phyloP scores from a whole-genome alignment of 1,139 yeast species.

The Magnusiomyces ingens region DNA sequence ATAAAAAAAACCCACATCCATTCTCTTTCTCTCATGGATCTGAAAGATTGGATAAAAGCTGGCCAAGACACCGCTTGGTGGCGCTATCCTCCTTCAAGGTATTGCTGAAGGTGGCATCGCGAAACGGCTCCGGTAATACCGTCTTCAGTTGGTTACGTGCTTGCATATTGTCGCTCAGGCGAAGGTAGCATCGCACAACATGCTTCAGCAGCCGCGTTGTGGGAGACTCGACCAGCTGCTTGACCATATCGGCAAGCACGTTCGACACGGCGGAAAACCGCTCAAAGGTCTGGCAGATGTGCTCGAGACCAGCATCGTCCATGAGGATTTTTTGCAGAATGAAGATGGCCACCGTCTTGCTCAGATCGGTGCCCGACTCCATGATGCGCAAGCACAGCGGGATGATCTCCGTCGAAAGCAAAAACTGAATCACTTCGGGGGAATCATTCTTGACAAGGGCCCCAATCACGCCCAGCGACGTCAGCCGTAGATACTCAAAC shows the following conservation, averaged over 20 bases:
- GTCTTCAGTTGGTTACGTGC: slow-evolving; percentile 84
- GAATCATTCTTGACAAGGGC: slow-evolving; percentile 95
- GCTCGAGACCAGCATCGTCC: slow-evolving; percentile 85
- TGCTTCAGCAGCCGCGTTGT: slow-evolving; percentile 86
- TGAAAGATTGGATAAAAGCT: slow-evolving; percentile 64
- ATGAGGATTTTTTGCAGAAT: slow-evolving; percentile 86
- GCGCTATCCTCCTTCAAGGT: slow-evolving; percentile 82
- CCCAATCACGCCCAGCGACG: slow-evolving; percentile 94
- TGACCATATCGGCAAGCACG: slow-evolving; percentile 83
- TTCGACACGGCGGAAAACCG: slow-evolving; percentile 90
- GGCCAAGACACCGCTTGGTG: slow-evolving; percentile 81
- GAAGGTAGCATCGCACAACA: slow-evolving; percentile 86
- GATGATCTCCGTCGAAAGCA: slow-evolving; percentile 88
- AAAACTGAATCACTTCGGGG: slow-evolving; percentile 85
- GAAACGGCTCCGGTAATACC: slow-evolving; percentile 77
- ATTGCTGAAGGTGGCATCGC: slow-evolving; percentile 82
- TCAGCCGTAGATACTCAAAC: slow-evolving; percentile 84
- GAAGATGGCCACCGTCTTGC: slow-evolving; percentile 93
- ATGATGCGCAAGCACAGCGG: slow-evolving; percentile 90
- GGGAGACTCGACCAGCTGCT: slow-evolving; percentile 61
- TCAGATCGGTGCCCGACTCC: slow-evolving; percentile 91
- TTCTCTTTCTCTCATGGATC: slow-evolving; percentile 23
- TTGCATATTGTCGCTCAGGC: slow-evolving; percentile 83
- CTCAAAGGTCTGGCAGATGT: slow-evolving; percentile 92
- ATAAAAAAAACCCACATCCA: neutral